Evolutionary conservation across 768 basidiomycete genomes (phyloP).

Genomic region (Termitomyces sp.): DNA sequence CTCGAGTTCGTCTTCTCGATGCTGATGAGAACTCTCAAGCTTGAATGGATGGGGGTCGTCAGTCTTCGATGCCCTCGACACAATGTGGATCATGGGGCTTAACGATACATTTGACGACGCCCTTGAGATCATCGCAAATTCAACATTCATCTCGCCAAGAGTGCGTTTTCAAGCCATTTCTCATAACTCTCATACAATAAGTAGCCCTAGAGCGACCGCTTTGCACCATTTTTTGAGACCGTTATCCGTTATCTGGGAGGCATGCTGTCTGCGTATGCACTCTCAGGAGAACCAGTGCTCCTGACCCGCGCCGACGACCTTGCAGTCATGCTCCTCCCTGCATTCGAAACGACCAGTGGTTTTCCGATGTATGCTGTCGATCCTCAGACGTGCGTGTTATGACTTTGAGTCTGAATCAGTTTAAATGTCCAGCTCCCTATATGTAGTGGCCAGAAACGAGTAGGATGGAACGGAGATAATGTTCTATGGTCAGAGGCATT

Average conservation of each 20-base stretch:
- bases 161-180: slow-evolving; percentile 18
- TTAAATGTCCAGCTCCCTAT: not conserved
- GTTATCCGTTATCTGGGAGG: slow-evolving; percentile 85
- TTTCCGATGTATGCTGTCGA: slow-evolving; percentile 68
- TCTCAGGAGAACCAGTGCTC: slow-evolving; percentile 59
- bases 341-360: slow-evolving; percentile 64
- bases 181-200: not conserved
- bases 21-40: slow-evolving; percentile 25
- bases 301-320: slow-evolving; percentile 71
- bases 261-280: slow-evolving; percentile 71
- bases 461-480: slow-evolving; percentile 22
- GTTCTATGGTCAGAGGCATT: slow-evolving; percentile 35
- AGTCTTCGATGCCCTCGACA: slow-evolving; percentile 75
- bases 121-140: slow-evolving; percentile 41
- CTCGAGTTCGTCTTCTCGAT: not conserved
- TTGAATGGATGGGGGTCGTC: slow-evolving; percentile 76
- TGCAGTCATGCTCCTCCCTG: slow-evolving; percentile 61
- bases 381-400: slow-evolving; percentile 40
- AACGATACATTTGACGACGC: slow-evolving; percentile 58
- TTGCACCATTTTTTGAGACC: slow-evolving; percentile 68
- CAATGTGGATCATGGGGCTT: slow-evolving; percentile 77
- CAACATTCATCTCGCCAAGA: slow-evolving; percentile 37
- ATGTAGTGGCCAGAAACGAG: slow-evolving; percentile 31
- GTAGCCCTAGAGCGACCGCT: slow-evolving; percentile 16
- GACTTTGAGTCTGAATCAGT: not conserved